Percentiles rank a stretch among this genome's conserved stretches.
phyloP scores from a whole-genome alignment of 2,329 filamentous ascomycete genomes.

The Fusarium musae region DNA sequence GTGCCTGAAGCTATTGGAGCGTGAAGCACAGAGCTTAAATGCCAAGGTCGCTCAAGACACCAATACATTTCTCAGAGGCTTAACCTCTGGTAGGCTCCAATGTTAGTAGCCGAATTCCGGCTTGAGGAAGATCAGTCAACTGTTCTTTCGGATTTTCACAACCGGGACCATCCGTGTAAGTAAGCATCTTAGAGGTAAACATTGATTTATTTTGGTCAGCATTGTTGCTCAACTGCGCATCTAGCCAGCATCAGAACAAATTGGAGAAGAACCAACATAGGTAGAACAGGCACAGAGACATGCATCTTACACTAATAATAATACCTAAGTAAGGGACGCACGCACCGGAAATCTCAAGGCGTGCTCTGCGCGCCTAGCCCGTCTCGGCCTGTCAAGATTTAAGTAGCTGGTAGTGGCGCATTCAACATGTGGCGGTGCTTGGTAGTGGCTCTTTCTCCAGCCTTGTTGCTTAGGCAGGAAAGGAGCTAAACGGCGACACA shows the following conservation, averaged over 20 bases:
- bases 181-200: neutral
- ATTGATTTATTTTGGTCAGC: neutral
- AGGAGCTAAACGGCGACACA: slow-evolving; percentile 33
- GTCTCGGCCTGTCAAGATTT: neutral
- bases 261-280: neutral
- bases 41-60: slow-evolving; percentile 38
- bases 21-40: slow-evolving; percentile 4
- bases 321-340: neutral
- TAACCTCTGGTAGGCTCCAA: slow-evolving; percentile 3
- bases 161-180: slow-evolving; percentile 1
- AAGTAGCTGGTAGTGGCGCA: slow-evolving; percentile 7
- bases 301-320: neutral
- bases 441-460: slow-evolving; percentile 25
- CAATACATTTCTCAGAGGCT: slow-evolving; percentile 21
- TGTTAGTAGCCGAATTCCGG: neutral
- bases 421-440: slow-evolving; percentile 20
- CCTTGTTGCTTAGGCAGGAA: slow-evolving; percentile 46
- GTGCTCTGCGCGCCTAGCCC: neutral
- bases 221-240: neutral
- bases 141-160: neutral
- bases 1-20: slow-evolving; percentile 21
- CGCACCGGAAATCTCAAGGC: neutral
- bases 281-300: neutral
- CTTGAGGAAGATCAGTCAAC: neutral
- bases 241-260: neutral